A percentile compares a stretch with the other conserved stretches of the same genome.
Evolutionary conservation across 2,329 filamentous ascomycete genomes (phyloP).

Genomic region (Alternaria sp.): DNA sequence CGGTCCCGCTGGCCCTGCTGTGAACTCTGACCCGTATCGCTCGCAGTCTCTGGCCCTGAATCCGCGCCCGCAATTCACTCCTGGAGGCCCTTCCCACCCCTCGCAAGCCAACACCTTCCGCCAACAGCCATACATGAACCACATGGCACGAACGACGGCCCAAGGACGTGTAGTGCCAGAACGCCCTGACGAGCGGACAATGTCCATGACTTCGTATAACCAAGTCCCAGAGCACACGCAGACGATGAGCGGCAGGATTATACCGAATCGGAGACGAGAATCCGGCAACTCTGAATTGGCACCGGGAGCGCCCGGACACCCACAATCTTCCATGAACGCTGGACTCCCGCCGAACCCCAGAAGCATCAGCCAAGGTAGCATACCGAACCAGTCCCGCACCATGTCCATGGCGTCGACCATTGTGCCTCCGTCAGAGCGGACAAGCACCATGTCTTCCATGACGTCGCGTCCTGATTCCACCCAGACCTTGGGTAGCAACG

Average conservation of each 20-base stretch:
- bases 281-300: constrained; percentile 53
- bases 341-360: constrained; percentile 48
- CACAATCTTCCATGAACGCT: constrained; percentile 32
- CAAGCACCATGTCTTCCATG: constrained; percentile 65
- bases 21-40: constrained; percentile 85
- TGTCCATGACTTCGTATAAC: constrained; percentile 90
- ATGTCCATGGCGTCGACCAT: constrained; percentile 95
- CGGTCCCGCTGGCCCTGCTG: constrained; percentile 66
- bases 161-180: constrained; percentile 92
- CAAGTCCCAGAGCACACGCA: constrained; percentile 80
- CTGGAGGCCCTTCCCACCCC: constrained; percentile 50
- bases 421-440: constrained; percentile 69
- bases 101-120: constrained; percentile 79
- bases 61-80: constrained; percentile 76
- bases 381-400: constrained; percentile 64
- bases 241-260: constrained; percentile 91
- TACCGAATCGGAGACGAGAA: constrained; percentile 76
- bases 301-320: constrained; percentile 30
- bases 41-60: constrained; percentile 90
- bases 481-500: constrained; percentile 35
- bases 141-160: constrained; percentile 80
- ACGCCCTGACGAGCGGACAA: constrained; percentile 88
- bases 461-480: constrained; percentile 49
- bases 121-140: constrained; percentile 75
- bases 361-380: constrained; percentile 49